Evolutionary conservation across 345 rosid genomes (phyloP).

Genomic region (Euphorbia tirucalli): DNA sequence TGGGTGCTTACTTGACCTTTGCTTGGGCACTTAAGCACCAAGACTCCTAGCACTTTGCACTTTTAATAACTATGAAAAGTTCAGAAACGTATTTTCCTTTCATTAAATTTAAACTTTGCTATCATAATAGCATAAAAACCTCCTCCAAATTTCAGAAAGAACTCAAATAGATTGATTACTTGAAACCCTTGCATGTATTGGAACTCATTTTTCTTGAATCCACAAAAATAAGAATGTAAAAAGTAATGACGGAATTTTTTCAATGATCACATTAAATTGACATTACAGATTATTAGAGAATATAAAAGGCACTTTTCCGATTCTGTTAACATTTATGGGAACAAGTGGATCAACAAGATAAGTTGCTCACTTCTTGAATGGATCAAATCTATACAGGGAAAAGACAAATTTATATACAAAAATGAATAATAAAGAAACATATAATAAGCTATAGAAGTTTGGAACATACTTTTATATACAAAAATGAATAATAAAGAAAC

Average conservation of each 20-base stretch:
- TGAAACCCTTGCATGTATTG: not conserved
- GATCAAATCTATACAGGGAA: not conserved
- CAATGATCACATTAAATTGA: not conserved
- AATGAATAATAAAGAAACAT: not conserved
- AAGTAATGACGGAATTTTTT: not conserved
- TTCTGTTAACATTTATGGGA: not conserved
- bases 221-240: not conserved
- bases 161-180: not conserved
- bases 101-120: not conserved
- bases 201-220: too few relatives aligned
- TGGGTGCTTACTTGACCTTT: too few relatives aligned
- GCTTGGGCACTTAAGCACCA: too few relatives aligned
- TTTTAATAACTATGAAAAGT: not conserved
- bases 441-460: not conserved
- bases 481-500: not conserved
- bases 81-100: too few relatives aligned
- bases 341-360: not conserved
- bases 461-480: slow-evolving; percentile 57
- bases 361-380: not conserved
- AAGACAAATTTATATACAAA: not conserved
- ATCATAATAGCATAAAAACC: not conserved
- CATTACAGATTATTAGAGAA: too few relatives aligned
- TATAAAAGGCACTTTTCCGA: too few relatives aligned
- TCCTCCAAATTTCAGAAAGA: not conserved
- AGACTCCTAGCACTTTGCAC: not conserved